These are phyloP conservation scores for Karstenula rhodostoma DNA, from an alignment of 2,329 filamentous ascomycete genomes.

Conservation along the genomic window DNA sequence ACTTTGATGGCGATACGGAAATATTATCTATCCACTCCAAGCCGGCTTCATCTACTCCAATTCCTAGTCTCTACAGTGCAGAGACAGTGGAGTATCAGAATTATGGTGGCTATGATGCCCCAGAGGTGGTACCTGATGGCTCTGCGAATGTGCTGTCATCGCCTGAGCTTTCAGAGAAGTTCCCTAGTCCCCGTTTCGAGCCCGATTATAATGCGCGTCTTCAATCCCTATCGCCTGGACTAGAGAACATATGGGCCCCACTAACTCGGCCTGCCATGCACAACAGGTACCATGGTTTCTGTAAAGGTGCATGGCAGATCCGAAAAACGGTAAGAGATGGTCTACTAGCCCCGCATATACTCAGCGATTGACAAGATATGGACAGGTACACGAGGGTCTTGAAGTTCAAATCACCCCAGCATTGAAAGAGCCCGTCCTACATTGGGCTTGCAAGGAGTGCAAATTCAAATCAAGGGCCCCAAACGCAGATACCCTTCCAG, in stretches of 20 bases:
- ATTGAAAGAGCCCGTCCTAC: not conserved
- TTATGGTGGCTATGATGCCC: not conserved
- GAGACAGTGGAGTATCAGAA: not conserved
- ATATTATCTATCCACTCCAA: not conserved
- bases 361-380: not conserved
- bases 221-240: not conserved
- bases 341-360: not conserved
- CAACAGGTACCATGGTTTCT: slow-evolving; percentile 1
- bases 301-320: slow-evolving; percentile 3
- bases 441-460: slow-evolving; percentile 1
- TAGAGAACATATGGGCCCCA: slow-evolving; percentile 1
- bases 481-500: not conserved
- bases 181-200: not conserved
- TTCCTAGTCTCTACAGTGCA: not conserved
- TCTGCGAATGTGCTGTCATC: not conserved
- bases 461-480: slow-evolving; percentile 1
- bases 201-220: slow-evolving; percentile 1
- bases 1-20: not conserved
- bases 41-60: not conserved
- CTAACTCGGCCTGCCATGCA: not conserved
- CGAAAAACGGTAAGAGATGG: not conserved
- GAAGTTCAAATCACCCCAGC: not conserved
- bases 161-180: not conserved
- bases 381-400: not conserved
- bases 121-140: not conserved